Base-by-base conservation (phyloP, 106 monocot species). In the Allium cepa region DNA sequence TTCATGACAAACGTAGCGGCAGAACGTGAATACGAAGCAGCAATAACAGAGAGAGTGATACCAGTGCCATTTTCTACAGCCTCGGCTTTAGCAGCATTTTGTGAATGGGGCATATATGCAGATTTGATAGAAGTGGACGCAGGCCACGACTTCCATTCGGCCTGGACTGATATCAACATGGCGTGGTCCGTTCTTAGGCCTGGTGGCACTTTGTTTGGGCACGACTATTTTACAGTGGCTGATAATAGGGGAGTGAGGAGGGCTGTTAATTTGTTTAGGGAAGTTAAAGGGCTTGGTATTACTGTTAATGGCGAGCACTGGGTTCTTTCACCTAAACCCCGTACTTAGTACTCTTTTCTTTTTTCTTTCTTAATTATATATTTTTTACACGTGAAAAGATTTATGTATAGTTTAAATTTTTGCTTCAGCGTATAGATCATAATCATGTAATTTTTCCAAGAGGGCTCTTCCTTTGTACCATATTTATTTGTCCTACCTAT, bases 61-160 rank as follows among this genome's bases (percentile, higher is more conserved):
- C 82, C 87, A 3, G 12, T 92, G 51, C 92, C 92, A 1, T 92
- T 88, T 78, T 82, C 92, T 9, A 85, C 92, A 8, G 71, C 58
- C 14, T 75, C 80, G 5, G 75, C 80, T 11, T 77, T 92, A 6
- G 66, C 63, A 3, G 80, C 85, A 52, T 70, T 92, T 2, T 87
- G 87, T 69, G 75, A 87, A 15, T 80, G 71, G 87, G 87, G 87
- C 9, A 64, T 87, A 26, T 82, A 85, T 65, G 87, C 69, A 8
- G 87, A 88, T 71, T 68, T 92, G 18, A 74, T 92, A 15, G 92
- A 87, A 75, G 92, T 92, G 36, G 92, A 92, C 67, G 92, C 92
- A 3, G 87, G 92, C 1, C 92, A 92, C 59, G 85, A 92, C 68
- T 92, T 85, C 73, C 92, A 85, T 73, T 89, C 88, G 26, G 88